These are phyloP conservation scores for Lachnellula hyalina DNA, from an alignment of 2,329 filamentous ascomycete genomes.

Conservation along the genomic window DNA sequence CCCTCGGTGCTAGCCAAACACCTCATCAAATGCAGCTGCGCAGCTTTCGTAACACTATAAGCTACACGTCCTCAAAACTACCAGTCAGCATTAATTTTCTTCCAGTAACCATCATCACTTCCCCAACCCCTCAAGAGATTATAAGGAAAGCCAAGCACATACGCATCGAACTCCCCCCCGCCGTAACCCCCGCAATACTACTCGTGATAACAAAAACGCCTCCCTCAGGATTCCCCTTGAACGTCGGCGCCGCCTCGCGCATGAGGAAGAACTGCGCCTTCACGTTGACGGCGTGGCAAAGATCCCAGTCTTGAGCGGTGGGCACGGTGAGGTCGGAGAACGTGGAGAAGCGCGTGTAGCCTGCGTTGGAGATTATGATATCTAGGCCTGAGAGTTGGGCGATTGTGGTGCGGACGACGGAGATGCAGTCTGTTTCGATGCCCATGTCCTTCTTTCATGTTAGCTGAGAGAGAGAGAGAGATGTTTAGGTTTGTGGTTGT, in stretches of 20 bases:
- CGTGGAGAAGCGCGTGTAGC: conserved; percentile 28
- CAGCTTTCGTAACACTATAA: conserved; percentile 39
- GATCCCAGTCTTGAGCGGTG: conserved; percentile 24
- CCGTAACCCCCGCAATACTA: conserved; percentile 48
- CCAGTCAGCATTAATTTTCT: no score
- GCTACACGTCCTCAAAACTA: conserved; percentile 10
- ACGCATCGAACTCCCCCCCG: background rate
- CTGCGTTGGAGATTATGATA: conserved; percentile 59
- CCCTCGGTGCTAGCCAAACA: conserved; percentile 58
- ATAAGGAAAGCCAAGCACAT: no score
- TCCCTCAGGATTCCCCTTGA: conserved; percentile 56
- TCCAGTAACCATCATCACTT: no score
- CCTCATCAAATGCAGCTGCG: conserved; percentile 58
- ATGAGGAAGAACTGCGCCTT: conserved; percentile 49
- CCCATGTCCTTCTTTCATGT: conserved; percentile 47
- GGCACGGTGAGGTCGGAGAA: conserved; percentile 22
- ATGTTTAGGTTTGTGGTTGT: no score
- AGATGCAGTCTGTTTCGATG: conserved; percentile 46
- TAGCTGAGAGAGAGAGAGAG: no score
- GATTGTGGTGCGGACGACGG: conserved; percentile 48
- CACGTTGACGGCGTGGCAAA: conserved; percentile 58
- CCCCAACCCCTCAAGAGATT: no score
- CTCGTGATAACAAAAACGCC: conserved; percentile 60
- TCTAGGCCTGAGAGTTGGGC: conserved; percentile 56
- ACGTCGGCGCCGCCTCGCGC: conserved; percentile 51